phyloP scores from a whole-genome alignment of 306 rosid genomes.

The Lupinus albus region DNA sequence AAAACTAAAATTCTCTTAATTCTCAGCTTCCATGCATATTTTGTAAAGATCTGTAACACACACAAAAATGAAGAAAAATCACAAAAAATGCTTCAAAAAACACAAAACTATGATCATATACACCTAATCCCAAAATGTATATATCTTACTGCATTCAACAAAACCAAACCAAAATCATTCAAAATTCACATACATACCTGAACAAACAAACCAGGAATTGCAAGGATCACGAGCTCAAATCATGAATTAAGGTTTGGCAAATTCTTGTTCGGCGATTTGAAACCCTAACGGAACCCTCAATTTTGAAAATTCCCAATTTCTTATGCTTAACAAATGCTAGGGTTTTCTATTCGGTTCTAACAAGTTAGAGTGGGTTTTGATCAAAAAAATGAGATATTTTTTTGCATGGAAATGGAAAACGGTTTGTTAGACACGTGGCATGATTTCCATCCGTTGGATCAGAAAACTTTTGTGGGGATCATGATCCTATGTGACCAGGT shows the following conservation, averaged over 20 bases:
- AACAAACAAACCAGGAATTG: conserved; percentile 40
- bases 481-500: neutral
- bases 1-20: conserved; percentile 51
- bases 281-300: conserved; percentile 64
- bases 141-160: conserved; percentile 30
- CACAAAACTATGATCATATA: conserved; percentile 42
- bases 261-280: conserved; percentile 43
- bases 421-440: conserved; percentile 43
- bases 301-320: conserved; percentile 41
- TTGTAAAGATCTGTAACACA: conserved; percentile 67
- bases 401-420: neutral
- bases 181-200: conserved; percentile 57
- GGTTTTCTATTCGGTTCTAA: conserved; percentile 60
- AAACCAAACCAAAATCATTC: conserved; percentile 39
- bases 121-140: conserved; percentile 47
- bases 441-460: conserved; percentile 7
- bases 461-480: neutral
- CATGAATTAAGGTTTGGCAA: conserved; percentile 57
- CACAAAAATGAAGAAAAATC: conserved; percentile 22
- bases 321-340: conserved; percentile 61
- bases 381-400: conserved; percentile 48
- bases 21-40: conserved; percentile 72
- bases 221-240: conserved; percentile 51
- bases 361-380: conserved; percentile 56
- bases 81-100: conserved; percentile 37